A percentile compares a stretch with the other conserved stretches of the same genome.
phyloP scores from a whole-genome alignment of 2,329 filamentous ascomycete genomes.

The Paraconiothyrium sp. region DNA sequence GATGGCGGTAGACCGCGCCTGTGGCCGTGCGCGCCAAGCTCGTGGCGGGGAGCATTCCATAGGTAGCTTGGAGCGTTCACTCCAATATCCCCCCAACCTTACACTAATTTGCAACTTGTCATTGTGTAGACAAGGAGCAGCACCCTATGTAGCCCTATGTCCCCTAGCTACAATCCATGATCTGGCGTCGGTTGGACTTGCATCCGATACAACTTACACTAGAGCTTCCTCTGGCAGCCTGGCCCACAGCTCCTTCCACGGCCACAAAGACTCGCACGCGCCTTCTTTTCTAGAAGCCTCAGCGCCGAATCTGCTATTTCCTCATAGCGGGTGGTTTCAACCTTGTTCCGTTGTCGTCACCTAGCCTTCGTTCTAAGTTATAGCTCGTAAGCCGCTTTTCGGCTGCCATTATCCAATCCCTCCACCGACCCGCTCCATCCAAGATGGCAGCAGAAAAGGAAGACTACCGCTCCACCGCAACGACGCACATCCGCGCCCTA shows the following conservation, averaged over 20 bases:
- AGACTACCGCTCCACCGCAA: constrained; percentile 42
- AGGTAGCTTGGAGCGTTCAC: neutral
- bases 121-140: too few species aligned
- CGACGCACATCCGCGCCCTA: constrained; percentile 44
- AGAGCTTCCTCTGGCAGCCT: too few species aligned
- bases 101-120: neutral
- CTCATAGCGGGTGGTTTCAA: neutral
- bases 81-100: neutral
- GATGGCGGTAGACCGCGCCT: constrained; percentile 33
- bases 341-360: neutral
- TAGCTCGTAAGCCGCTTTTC: neutral
- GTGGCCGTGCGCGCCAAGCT: constrained; percentile 21
- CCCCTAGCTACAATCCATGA: too few species aligned
- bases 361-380: neutral
- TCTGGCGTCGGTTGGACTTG: too few species aligned
- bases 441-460: constrained; percentile 16
- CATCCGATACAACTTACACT: too few species aligned
- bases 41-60: neutral
- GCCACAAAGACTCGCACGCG: neutral
- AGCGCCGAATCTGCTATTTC: neutral
- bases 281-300: neutral
- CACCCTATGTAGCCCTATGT: too few species aligned
- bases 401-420: neutral
- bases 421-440: neutral
- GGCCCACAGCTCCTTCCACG: neutral